These are phyloP conservation scores for Porodaedalea pini DNA, from an alignment of 1,284 basidiomycete genomes.

Conservation along the genomic window DNA sequence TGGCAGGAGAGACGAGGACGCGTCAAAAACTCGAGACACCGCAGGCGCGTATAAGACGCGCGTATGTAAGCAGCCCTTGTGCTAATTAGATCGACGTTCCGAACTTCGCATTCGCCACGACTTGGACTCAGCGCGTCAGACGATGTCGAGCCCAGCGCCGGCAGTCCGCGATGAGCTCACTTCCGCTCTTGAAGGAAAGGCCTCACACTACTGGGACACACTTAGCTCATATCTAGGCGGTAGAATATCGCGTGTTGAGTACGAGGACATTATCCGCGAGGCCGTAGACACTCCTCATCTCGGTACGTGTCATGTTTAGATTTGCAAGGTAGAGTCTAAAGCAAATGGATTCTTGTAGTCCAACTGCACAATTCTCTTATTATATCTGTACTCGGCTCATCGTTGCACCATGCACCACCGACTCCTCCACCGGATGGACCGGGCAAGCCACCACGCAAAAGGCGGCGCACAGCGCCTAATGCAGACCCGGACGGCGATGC, in stretches of 20 bases:
- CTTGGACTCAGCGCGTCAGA: neutral
- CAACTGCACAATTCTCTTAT: constrained; percentile 79
- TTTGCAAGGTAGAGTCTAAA: neutral
- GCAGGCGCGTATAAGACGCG: neutral
- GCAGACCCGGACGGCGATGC: constrained; percentile 50
- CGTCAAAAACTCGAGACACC: neutral
- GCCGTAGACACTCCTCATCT: constrained; percentile 61
- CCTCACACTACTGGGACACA: constrained; percentile 57
- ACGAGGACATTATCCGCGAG: constrained; percentile 65
- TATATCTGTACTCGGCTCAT: constrained; percentile 76
- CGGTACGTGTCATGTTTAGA: constrained; percentile 35
- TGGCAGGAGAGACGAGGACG: neutral
- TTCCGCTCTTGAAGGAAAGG: constrained; percentile 56
- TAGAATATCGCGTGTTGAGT: constrained; percentile 65
- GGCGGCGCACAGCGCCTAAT: constrained; percentile 64
- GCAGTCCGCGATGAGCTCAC: constrained; percentile 42
- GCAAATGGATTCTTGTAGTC: constrained; percentile 39
- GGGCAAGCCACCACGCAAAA: constrained; percentile 61
- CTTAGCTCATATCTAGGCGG: constrained; percentile 66
- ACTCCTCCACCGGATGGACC: constrained; percentile 57
- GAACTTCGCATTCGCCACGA: neutral
- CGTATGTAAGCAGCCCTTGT: neutral
- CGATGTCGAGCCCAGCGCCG: constrained; percentile 51
- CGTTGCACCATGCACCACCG: constrained; percentile 60
- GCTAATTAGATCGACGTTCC: neutral